Base-by-base conservation (phyloP, 129 eudicot species). In the Arctium minus region DNA sequence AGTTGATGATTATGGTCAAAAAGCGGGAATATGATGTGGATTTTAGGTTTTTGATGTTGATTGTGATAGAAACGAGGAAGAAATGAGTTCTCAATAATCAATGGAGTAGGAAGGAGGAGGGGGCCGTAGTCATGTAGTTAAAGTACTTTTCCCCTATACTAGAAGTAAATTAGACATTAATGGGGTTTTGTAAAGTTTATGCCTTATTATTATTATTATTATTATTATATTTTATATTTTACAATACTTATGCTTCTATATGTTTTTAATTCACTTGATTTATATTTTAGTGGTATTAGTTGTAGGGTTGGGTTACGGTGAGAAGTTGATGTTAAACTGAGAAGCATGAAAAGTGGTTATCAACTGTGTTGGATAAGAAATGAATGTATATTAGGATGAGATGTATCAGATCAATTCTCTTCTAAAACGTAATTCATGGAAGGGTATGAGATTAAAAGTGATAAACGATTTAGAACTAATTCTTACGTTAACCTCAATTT, bases 11-110 rank as follows among this genome's bases (percentile, higher is more conserved):
- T 8, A 18, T 56, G 44, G 84, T 81, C 84, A 81, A 81, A 80
- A 72, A 64, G 80, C 27, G 79, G 86, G 73, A 76, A 77, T 76
- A 76, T 83, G 68, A 40, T 65, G 64, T 30, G n/a, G 79, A 73
- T 72, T 56, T 62, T 79, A 53, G 83, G 83, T 12, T 79, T 84
- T 84, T 84, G 87, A 84, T 79, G 83, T 64, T 84, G 87, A 84
- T 84, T 84, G 87, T 84, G 83, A 79, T 84, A 42, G 74, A 84
- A 84, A 72, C 87, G 76, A 84, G 86, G 79, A 78, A 40, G 40
- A 72, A 72, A 78, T 72, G 39, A 71, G 74, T 70, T 56, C 62
- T 44, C n/a, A 37, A 70, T 67, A 53, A 82, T 82, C 37, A 40
- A 65, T 82, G 74, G 70, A 62, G 85, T 74, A 70, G 81, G 71